Percentiles rank a stretch among this genome's conserved stretches.
These are phyloP conservation scores for Sisymbrium altissimum DNA, from an alignment of 345 rosid genomes.

Conservation along the genomic window DNA sequence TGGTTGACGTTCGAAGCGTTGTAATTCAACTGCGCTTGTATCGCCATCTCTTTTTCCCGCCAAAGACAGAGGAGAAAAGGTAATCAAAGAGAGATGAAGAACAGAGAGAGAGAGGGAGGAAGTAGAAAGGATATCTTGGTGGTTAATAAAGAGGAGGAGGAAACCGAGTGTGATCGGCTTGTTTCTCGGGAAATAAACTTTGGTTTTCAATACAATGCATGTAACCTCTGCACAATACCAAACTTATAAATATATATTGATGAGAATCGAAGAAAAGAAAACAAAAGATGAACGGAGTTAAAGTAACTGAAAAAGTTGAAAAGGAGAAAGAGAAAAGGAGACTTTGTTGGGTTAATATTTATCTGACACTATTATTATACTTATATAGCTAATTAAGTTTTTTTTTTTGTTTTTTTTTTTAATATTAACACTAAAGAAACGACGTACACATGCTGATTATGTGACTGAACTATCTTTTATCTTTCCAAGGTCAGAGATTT, in stretches of 20 bases:
- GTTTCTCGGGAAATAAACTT: slow-evolving; percentile 28
- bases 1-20: slow-evolving; percentile 29
- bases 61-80: not conserved
- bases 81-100: not conserved
- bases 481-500: slow-evolving; percentile 69
- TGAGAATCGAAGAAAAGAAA: slow-evolving; percentile 17
- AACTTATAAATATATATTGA: slow-evolving; percentile 12
- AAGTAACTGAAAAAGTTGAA: slow-evolving; percentile 40
- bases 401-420: not conserved
- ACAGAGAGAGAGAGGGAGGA: not conserved
- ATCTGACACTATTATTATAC: slow-evolving; percentile 20
- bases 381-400: not conserved
- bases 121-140: not conserved
- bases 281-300: slow-evolving; percentile 15
- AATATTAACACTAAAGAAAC: slow-evolving; percentile 35
- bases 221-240: slow-evolving; percentile 23
- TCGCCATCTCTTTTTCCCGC: slow-evolving; percentile 49
- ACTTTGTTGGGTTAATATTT: slow-evolving; percentile 26
- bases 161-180: slow-evolving; percentile 17
- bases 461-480: slow-evolving; percentile 65
- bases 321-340: slow-evolving; percentile 31
- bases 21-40: slow-evolving; percentile 59
- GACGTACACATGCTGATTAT: slow-evolving; percentile 89
- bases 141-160: slow-evolving; percentile 9
- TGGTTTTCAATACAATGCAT: slow-evolving; percentile 28